Conservation (phyloP, 208 protist genomes). For the Leishmania turanica region DNA sequence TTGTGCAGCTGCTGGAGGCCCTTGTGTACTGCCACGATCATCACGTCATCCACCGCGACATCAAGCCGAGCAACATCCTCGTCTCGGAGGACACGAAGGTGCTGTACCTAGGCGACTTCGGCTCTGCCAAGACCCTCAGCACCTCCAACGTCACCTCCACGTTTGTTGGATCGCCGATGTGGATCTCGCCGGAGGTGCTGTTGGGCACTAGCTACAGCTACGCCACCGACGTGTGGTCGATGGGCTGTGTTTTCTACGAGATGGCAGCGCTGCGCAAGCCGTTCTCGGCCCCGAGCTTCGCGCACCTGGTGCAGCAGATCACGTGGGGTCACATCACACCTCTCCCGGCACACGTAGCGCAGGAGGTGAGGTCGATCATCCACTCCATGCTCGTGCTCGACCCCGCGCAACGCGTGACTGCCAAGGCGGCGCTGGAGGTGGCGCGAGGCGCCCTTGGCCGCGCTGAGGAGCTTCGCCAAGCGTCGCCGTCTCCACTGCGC, state of each 20-base stretch:
- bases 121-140: slow-evolving; percentile 77
- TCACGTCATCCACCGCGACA: slow-evolving; percentile 89
- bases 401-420: slow-evolving; percentile 45
- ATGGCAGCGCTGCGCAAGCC: slow-evolving; percentile 70
- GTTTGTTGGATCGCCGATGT: slow-evolving; percentile 91
- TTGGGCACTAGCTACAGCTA: slow-evolving; percentile 86
- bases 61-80: slow-evolving; percentile 93
- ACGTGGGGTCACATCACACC: slow-evolving; percentile 65
- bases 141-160: slow-evolving; percentile 73
- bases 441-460: slow-evolving; percentile 18
- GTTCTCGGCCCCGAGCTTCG: slow-evolving; percentile 77
- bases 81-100: slow-evolving; percentile 31
- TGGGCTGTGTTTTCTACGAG: slow-evolving; percentile 90
- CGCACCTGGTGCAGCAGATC: slow-evolving; percentile 77
- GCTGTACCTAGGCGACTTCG: slow-evolving; percentile 89
- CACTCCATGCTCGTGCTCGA: slow-evolving; percentile 63
- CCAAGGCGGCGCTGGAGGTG: slow-evolving; percentile 39
- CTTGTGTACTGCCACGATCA: slow-evolving; percentile 83
- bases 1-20: slow-evolving; percentile 76
- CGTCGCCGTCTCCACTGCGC: slow-evolving; percentile 8
- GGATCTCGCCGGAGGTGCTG: slow-evolving; percentile 94
- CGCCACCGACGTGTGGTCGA: slow-evolving; percentile 94
- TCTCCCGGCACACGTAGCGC: slow-evolving; percentile 47
- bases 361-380: slow-evolving; percentile 51
- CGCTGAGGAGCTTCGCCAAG: slow-evolving; percentile 13